Evolutionary conservation across 371 early-diverging fungal species (phyloP).

Genomic region (Coemansia sp.): DNA sequence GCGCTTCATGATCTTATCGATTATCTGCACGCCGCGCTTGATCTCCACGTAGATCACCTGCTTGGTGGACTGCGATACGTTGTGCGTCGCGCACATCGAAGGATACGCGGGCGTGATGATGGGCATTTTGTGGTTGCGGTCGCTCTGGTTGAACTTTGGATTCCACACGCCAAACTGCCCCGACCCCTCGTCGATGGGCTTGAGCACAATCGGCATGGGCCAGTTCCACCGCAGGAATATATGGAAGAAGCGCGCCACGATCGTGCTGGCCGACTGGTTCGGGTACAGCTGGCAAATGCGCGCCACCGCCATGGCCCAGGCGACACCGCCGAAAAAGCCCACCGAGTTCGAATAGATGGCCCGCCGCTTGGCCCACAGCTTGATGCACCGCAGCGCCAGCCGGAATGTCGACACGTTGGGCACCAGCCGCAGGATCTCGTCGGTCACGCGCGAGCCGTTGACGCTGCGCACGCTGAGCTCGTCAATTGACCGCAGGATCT

Average conservation of each 20-base stretch:
- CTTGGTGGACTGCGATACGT: conserved; percentile 92
- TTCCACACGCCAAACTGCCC: conserved; percentile 97
- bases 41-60: conserved; percentile 87
- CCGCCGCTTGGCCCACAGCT: conserved; percentile 98
- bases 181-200: conserved; percentile 89
- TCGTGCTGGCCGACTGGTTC: conserved; percentile 82
- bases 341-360: conserved; percentile 95
- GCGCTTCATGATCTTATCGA: conserved; percentile 70
- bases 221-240: conserved; percentile 94
- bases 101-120: conserved; percentile 99
- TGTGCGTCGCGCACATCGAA: conserved; percentile 99
- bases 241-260: conserved; percentile 91
- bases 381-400: conserved; percentile 91
- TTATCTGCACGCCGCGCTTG: conserved; percentile 70
- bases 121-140: conserved; percentile 96
- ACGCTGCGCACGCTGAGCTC: conserved; percentile 92
- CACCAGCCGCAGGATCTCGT: conserved; percentile 95
- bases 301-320: conserved; percentile 99
- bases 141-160: conserved; percentile 87
- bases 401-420: conserved; percentile 92
- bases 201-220: conserved; percentile 97
- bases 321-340: conserved; percentile 99
- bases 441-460: conserved; percentile 98
- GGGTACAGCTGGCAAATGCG: conserved; percentile 98
- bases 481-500: conserved; percentile 87